Evolutionary conservation across 352 stramenopile genomes (phyloP).

Genomic region (Halophytophthora polymorphica): DNA sequence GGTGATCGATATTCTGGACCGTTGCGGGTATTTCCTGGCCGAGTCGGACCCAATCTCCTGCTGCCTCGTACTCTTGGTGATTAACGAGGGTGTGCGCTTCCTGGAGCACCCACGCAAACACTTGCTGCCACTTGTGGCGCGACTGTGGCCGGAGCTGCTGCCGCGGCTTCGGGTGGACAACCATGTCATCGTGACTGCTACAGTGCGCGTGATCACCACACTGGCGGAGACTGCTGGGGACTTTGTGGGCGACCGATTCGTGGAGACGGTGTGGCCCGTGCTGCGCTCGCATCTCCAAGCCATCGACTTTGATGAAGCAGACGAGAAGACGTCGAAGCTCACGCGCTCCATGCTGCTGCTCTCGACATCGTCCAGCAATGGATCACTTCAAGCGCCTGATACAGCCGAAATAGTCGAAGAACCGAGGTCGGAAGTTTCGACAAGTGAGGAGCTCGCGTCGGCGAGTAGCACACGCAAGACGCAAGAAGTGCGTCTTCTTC

Average conservation of each 20-base stretch:
- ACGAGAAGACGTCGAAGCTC: slow-evolving; percentile 31
- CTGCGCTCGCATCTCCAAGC: slow-evolving; percentile 39
- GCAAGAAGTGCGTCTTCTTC: slow-evolving; percentile 51
- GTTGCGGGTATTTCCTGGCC: slow-evolving; percentile 72
- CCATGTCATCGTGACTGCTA: slow-evolving; percentile 58
- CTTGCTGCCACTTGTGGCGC: slow-evolving; percentile 72
- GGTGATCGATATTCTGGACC: slow-evolving; percentile 71
- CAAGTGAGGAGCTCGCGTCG: slow-evolving; percentile 13
- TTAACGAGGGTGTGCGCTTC: slow-evolving; percentile 57
- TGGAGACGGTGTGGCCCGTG: slow-evolving; percentile 74
- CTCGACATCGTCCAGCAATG: slow-evolving; percentile 11
- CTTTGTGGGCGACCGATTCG: slow-evolving; percentile 79
- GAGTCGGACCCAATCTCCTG: slow-evolving; percentile 64
- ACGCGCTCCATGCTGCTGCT: slow-evolving; percentile 72
- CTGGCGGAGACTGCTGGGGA: slow-evolving; percentile 58
- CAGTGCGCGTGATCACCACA: slow-evolving; percentile 48
- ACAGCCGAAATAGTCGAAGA: background rate
- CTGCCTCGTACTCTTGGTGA: slow-evolving; percentile 71
- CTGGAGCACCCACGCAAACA: slow-evolving; percentile 40
- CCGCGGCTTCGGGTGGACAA: slow-evolving; percentile 54
- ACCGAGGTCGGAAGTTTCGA: background rate
- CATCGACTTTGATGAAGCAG: slow-evolving; percentile 25
- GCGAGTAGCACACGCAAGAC: slow-evolving; percentile 37
- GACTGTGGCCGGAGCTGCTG: slow-evolving; percentile 69
- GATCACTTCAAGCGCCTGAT: background rate